A percentile compares a stretch with the other conserved stretches of the same genome.
Evolutionary conservation across 345 rosid species (phyloP).

Genomic region (Theobroma cacao): DNA sequence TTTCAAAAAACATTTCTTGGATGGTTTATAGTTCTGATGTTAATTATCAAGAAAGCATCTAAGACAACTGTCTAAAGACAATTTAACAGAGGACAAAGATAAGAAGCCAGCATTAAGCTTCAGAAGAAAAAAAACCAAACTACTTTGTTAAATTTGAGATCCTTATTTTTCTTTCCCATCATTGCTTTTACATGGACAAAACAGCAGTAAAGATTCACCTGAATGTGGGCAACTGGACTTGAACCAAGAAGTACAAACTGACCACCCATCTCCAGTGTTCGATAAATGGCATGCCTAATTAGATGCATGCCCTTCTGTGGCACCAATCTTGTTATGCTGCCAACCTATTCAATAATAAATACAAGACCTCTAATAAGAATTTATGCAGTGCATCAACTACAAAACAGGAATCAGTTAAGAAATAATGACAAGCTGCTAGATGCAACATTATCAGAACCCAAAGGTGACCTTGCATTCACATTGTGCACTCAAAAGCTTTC

Average conservation of each 20-base stretch:
- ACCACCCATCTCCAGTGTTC: constrained; percentile 92
- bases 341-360: constrained; percentile 48
- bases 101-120: not conserved
- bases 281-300: constrained; percentile 89
- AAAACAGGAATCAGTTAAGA: not conserved
- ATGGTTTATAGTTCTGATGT: not conserved
- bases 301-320: constrained; percentile 98
- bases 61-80: not conserved
- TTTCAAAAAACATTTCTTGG: not conserved
- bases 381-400: not conserved
- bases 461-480: not conserved
- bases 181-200: not conserved
- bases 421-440: not conserved
- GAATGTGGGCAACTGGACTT: constrained; percentile 91
- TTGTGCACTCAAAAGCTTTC: not conserved
- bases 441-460: not conserved
- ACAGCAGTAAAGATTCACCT: constrained; percentile 37
- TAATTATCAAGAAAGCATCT: not conserved
- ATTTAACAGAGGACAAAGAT: not conserved
- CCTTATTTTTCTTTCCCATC: not conserved
- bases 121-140: not conserved
- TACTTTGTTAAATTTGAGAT: not conserved
- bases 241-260: constrained; percentile 96
- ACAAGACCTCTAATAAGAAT: not conserved
- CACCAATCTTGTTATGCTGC: constrained; percentile 95